Evolutionary conservation across 2,329 filamentous ascomycete species (phyloP).

Genomic region (Emericellopsis cladophorae): DNA sequence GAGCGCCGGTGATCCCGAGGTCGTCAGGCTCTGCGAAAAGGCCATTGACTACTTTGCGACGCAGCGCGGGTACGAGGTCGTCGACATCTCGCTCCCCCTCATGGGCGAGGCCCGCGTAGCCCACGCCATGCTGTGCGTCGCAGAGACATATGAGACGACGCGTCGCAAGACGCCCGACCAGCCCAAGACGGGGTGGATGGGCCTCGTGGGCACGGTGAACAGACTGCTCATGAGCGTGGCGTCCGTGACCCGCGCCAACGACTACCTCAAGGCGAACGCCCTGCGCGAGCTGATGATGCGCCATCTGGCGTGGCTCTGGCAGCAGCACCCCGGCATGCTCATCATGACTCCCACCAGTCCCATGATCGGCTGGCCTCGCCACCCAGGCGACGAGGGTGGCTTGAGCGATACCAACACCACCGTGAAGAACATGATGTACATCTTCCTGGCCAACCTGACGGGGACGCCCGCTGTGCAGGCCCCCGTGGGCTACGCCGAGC

Average conservation of each 20-base stretch:
- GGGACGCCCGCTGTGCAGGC: slow-evolving; percentile 65
- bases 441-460: slow-evolving; percentile 72
- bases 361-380: slow-evolving; percentile 59
- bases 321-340: slow-evolving; percentile 59
- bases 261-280: slow-evolving; percentile 62
- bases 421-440: slow-evolving; percentile 73
- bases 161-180: slow-evolving; percentile 28
- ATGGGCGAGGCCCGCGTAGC: slow-evolving; percentile 62
- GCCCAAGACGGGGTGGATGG: slow-evolving; percentile 28
- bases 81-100: slow-evolving; percentile 53
- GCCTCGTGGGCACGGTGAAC: slow-evolving; percentile 52
- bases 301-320: slow-evolving; percentile 61
- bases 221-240: slow-evolving; percentile 56
- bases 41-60: slow-evolving; percentile 46
- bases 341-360: slow-evolving; percentile 71
- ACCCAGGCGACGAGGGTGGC: slow-evolving; percentile 51
- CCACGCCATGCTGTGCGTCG: slow-evolving; percentile 65
- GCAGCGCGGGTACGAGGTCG: slow-evolving; percentile 31
- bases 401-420: slow-evolving; percentile 61
- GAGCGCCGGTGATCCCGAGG: slow-evolving; percentile 41
- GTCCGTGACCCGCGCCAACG: slow-evolving; percentile 49
- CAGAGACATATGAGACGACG: slow-evolving; percentile 47
- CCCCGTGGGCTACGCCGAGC: slow-evolving; percentile 60
- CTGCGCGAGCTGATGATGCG: slow-evolving; percentile 67
- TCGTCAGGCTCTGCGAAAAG: slow-evolving; percentile 47